phyloP scores from a whole-genome alignment of 306 rosid species.

The Sesbania bispinosa region DNA sequence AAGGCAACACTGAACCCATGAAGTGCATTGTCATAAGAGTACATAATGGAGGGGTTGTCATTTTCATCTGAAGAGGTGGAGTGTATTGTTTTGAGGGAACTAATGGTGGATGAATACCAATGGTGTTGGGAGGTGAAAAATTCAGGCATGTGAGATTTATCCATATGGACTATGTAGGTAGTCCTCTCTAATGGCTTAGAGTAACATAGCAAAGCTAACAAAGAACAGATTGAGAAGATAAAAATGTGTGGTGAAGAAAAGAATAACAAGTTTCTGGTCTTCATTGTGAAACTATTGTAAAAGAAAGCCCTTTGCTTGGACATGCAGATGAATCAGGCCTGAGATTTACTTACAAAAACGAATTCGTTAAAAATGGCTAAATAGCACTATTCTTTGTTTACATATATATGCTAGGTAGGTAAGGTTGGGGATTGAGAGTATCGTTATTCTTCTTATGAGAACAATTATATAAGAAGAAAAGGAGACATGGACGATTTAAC shows the following conservation, averaged over 20 bases:
- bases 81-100: not conserved
- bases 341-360: no score
- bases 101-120: not conserved
- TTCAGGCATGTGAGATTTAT: not conserved
- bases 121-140: not conserved
- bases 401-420: no score
- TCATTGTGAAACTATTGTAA: not conserved
- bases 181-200: not conserved
- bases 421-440: no score
- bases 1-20: not conserved
- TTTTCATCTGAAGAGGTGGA: no score
- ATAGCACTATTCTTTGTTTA: no score
- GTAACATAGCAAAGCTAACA: not conserved
- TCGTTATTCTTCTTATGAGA: no score
- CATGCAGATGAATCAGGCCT: not conserved
- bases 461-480: no score
- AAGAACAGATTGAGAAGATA: not conserved
- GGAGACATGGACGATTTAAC: no score
- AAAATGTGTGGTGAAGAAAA: not conserved
- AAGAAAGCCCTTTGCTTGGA: not conserved
- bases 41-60: not conserved
- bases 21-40: not conserved
- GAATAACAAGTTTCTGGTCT: not conserved
- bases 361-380: no score
- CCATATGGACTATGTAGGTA: not conserved